Base-by-base conservation (phyloP, 2,329 filamentous ascomycete genomes). In the Penicillium nordicum region DNA sequence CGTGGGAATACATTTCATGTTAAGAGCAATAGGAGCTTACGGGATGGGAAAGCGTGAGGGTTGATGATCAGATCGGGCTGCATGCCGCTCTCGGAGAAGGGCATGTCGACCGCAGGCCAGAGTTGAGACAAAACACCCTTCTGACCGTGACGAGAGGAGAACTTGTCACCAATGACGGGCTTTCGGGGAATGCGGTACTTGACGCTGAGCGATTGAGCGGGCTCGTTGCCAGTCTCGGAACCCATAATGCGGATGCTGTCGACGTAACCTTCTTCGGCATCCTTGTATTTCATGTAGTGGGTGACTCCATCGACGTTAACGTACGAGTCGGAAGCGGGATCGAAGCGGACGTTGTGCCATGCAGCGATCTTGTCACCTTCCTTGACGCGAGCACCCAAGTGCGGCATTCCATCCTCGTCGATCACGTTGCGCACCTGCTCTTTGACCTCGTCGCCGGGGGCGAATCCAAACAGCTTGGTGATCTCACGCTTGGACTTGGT, bases 1-100 rank as follows among this genome's bases (percentile, higher is more conserved):
- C 27, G 12, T 18, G 29, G 37, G 10, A 5, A 14, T 40, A 1
- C 2, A 12, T 41, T 12, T 16, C 11, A 4, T 18, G 1, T 43
- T 2, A 12, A 23, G 34, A n/a, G 43, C 12, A 8, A 11, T 3
- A 16, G 37, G 9, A 29, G 63, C 72, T 67, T 68, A 76, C 94
- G 92, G 44, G 93, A 97, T 8, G 94, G 94, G 83, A 99, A 99
- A 70, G 94, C 94, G 82, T 99, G 94, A 40, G 94, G 94, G 78
- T 99, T 99, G 81, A 99, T 99, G 76, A 99, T 99, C 68, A 96
- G 83, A 75, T 99, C 94, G 10, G 94, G 94, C 70, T 97, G 92
- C 59, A 99, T 97, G 52, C 94, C 94, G 6, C 89, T 90, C 78
- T 99, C 94, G 3, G 90, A 92, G 77, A 97, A 99, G 4, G 94